Evolutionary conservation across 495 filamentous ascomycete species (phyloP), one percentile per base, ranked within the genome.

Genomic region (Penicillium nucicola): DNA sequence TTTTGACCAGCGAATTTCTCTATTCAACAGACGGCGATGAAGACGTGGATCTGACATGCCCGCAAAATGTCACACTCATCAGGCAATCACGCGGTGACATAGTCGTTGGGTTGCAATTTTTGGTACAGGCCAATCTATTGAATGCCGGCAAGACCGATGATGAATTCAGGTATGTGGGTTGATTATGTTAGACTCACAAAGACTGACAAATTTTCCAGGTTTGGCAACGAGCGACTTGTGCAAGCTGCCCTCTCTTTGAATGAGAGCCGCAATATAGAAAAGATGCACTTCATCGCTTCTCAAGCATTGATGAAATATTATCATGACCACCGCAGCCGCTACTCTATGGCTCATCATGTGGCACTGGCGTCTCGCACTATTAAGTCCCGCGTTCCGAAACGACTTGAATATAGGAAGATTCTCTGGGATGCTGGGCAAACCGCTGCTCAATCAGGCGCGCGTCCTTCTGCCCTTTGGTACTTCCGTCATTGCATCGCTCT

Each of bases 261-360:
- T 33, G 85, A 90, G 69, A 84, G 81, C 52, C 69, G 68, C 20
- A 81, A 88, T 48, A 72, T 80, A 18, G 70, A 81, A 42, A 85
- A 84, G 59, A 95, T 95, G 91, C 90, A 96, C 67, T 95, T 89
- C 52, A 79, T 88, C 35, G 87, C 95, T 48, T 88, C 88, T 0
- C 84, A 88, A 57, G 85, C 81, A 0, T 79, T 95, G 56, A 81
- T 90, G 67, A 85, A 87, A 48, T 81, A 89, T 54, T 79, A 82
- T 45, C 70, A 76, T 35, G 61, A 75, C 11, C 79, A 86, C 39
- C 72, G 78, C 10, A 74, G 75, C 46, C 78, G 80, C n/a, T 88
- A 90, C 56, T 82, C 78, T 34, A 82, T 83, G 44, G 86, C 88
- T 32, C 78, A 82, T 13, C 90, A 95, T 67, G 84, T 95, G 17